Percentiles rank a stretch among this genome's conserved stretches.
Conservation (phyloP, 192 early-diverging fungal species). For the Backusella liffmaniae region DNA sequence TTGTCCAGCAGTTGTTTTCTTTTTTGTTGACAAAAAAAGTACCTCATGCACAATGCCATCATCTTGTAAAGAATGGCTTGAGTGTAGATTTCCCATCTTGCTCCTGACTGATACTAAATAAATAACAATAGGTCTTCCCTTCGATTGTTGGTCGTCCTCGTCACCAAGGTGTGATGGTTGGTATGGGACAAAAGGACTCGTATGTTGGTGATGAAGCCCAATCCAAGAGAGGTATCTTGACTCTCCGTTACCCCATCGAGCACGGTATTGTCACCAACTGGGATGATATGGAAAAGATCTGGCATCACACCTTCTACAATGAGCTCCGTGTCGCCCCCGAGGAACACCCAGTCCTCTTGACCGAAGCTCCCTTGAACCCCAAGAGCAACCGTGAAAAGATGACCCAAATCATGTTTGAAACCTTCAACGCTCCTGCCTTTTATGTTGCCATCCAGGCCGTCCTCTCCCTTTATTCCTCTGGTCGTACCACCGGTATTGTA, state of each 20-base stretch:
- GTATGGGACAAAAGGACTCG: slow-evolving; percentile 89
- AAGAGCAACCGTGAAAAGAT: slow-evolving; percentile 99
- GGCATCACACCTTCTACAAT: slow-evolving; percentile 98
- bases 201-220: slow-evolving; percentile 92
- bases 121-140: slow-evolving; percentile 57
- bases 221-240: slow-evolving; percentile 86
- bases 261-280: slow-evolving; percentile 93
- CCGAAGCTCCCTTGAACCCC: slow-evolving; percentile 96
- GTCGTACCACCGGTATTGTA: slow-evolving; percentile 98
- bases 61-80: not conserved
- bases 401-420: slow-evolving; percentile 99
- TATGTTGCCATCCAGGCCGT: slow-evolving; percentile 98
- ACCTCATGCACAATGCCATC: not conserved
- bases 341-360: slow-evolving; percentile 95
- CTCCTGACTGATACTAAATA: not conserved
- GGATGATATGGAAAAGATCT: slow-evolving; percentile 94
- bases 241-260: slow-evolving; percentile 86
- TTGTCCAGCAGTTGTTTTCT: not conserved
- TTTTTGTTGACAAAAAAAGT: not conserved
- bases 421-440: slow-evolving; percentile 94
- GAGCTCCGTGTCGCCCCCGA: slow-evolving; percentile 97
- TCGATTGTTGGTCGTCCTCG: slow-evolving; percentile 86
- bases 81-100: not conserved
- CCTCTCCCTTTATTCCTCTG: slow-evolving; percentile 93
- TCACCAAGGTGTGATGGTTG: slow-evolving; percentile 87